Evolutionary conservation across 768 basidiomycete genomes (phyloP), one percentile per base, ranked within the genome.

Genomic region (Amanita subjunquillea): DNA sequence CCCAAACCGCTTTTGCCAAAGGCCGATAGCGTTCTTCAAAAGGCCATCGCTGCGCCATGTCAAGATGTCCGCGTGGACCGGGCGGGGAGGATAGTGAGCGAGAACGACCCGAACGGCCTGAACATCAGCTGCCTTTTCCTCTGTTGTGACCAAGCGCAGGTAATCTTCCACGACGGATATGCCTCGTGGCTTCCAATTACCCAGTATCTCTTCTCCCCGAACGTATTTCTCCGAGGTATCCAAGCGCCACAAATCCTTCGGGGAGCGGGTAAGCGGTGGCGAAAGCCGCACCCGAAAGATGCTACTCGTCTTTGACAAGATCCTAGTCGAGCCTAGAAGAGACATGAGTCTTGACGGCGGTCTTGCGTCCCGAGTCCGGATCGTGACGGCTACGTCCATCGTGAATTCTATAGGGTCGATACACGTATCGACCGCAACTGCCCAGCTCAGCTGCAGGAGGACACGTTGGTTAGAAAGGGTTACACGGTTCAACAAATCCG

Each of bases 151-250:
- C n/a, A 91, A 68, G 54, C 83, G 77, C 45, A 73, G 72, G 62
- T 90, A 87, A 62, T 97, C 95, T 57, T 95, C 84, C 25, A 99
- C 85, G 8, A 92, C 83, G 1, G 85, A 85, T 25, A 97, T 77
- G 7, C 94, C 91, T 42, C 94, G 78, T 41, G 94, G 83, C 58
- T 82, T 87, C 94, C 95, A 98, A 17, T 74, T 66, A 5, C 77
- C 82, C 27, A 98, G 74, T 3, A 74, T 67, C 60, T 97, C 94
- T 64, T 98, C 94, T 6, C 95, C 95, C 42, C 85, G 78, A 0
- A 99, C 93, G 67, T 94, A 97, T 65, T 92, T 94, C 68, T 90
- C 87, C 27, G 89, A 83, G 1, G 95, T 97, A 69, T 99, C 92
- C 48, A 98, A 72, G 38, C 93, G 74, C 96, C 95, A 97, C 12